phyloP scores from a whole-genome alignment of 352 stramenopile genomes.

The Pythium angustatum region DNA sequence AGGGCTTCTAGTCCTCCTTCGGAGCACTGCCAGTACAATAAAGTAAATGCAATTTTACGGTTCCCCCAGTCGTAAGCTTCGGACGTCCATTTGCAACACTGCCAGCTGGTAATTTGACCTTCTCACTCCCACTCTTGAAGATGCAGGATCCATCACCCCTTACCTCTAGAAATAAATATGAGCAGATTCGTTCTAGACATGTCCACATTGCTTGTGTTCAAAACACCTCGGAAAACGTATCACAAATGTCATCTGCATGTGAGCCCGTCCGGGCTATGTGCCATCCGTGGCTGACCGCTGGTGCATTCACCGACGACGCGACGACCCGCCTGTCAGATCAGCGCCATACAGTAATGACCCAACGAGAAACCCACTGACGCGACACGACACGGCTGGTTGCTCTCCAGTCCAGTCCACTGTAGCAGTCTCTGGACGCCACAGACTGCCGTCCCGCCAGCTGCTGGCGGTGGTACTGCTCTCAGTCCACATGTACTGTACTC shows the following conservation, averaged over 20 bases:
- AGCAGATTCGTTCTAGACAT: neutral
- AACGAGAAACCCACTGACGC: too few relatives aligned
- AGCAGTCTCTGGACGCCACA: too few relatives aligned
- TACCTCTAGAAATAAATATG: slow-evolving; percentile 5
- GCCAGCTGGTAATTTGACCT: slow-evolving; percentile 7
- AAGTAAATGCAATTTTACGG: too few relatives aligned
- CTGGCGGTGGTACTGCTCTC: too few relatives aligned
- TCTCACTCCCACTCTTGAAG: neutral
- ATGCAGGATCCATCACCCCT: slow-evolving; percentile 8
- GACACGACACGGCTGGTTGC: too few relatives aligned
- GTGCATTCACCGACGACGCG: slow-evolving; percentile 12
- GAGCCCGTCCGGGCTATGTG: neutral
- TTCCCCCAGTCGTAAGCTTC: too few relatives aligned
- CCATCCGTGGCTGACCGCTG: neutral
- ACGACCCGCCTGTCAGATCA: slow-evolving; percentile 4
- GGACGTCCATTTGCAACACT: slow-evolving; percentile 1
- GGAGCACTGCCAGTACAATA: too few relatives aligned
- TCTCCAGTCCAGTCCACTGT: too few relatives aligned
- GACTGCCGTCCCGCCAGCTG: too few relatives aligned
- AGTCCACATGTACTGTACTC: too few relatives aligned
- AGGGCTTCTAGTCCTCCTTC: too few relatives aligned
- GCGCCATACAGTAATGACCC: neutral
- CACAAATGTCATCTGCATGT: neutral
- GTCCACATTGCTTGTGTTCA: neutral
- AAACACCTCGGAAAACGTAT: slow-evolving; percentile 5